Conservation (phyloP, 2,329 filamentous ascomycete genomes). For the Neofusicoccum parvum region DNA sequence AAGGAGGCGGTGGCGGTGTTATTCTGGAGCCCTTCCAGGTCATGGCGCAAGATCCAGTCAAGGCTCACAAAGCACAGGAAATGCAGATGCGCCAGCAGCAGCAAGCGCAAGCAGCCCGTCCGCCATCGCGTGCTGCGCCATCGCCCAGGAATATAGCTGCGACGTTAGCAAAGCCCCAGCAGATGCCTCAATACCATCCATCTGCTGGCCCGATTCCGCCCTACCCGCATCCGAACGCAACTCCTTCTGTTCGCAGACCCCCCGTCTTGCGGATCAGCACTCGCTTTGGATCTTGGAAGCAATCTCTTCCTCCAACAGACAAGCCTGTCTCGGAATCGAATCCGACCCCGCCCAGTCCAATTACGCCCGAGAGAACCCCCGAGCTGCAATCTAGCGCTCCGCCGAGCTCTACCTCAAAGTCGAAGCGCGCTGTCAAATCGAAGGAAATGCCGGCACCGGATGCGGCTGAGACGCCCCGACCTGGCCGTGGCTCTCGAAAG, state of each 20-base stretch:
- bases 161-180: not conserved
- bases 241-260: not conserved
- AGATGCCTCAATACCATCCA: not conserved
- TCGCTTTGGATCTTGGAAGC: slow-evolving; percentile 17
- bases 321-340: slow-evolving; percentile 11
- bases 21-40: slow-evolving; percentile 53
- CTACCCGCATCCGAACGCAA: slow-evolving; percentile 6
- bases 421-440: slow-evolving; percentile 11
- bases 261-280: not conserved
- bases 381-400: not conserved
- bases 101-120: slow-evolving; percentile 16
- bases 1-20: slow-evolving; percentile 37
- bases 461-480: slow-evolving; percentile 8
- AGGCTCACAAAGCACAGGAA: slow-evolving; percentile 37
- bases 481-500: slow-evolving; percentile 4
- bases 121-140: not conserved
- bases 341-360: slow-evolving; percentile 10
- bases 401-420: slow-evolving; percentile 1
- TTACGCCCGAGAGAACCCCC: slow-evolving; percentile 14
- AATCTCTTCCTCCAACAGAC: not conserved
- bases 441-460: slow-evolving; percentile 21
- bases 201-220: not conserved
- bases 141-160: slow-evolving; percentile 9
- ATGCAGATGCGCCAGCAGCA: slow-evolving; percentile 30
- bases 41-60: slow-evolving; percentile 46